phyloP scores from a whole-genome alignment of 257 asterid species.

The Linderniella brevidens region DNA sequence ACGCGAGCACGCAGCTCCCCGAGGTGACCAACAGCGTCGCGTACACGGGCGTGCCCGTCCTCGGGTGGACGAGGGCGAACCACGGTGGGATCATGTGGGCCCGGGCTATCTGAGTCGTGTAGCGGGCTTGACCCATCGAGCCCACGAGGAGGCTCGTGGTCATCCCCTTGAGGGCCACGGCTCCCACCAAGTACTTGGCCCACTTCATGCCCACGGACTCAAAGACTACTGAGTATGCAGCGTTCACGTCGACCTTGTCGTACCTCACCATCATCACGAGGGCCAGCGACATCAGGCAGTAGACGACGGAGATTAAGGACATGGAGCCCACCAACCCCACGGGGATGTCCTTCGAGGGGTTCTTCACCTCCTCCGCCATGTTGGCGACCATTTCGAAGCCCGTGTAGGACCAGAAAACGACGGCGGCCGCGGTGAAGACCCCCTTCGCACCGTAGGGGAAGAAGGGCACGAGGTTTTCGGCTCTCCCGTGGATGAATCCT shows the following conservation, averaged over 20 bases:
- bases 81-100: conserved; percentile 91
- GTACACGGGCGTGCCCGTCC: conserved; percentile 68
- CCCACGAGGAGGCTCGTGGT: conserved; percentile 90
- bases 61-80: conserved; percentile 76
- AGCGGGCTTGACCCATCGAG: conserved; percentile 93
- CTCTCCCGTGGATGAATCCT: conserved; percentile 49
- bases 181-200: conserved; percentile 77
- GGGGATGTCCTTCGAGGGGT: conserved; percentile 76
- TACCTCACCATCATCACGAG: conserved; percentile 63
- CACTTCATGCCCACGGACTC: conserved; percentile 57
- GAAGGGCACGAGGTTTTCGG: conserved; percentile 52
- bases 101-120: conserved; percentile 90
- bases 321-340: conserved; percentile 75
- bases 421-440: conserved; percentile 71
- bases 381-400: conserved; percentile 95
- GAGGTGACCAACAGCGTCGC: conserved; percentile 64
- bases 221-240: conserved; percentile 73
- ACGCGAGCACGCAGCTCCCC: conserved; percentile 56
- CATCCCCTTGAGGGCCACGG: conserved; percentile 87
- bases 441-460: conserved; percentile 65
- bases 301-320: conserved; percentile 65
- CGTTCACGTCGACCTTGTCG: conserved; percentile 57
- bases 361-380: conserved; percentile 91
- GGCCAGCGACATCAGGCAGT: conserved; percentile 73
- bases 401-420: conserved; percentile 88